Evolutionary conservation across 2,329 filamentous ascomycete species (phyloP), one percentile per base, ranked within the genome.

Genomic region (Paecilomyces niveus): DNA sequence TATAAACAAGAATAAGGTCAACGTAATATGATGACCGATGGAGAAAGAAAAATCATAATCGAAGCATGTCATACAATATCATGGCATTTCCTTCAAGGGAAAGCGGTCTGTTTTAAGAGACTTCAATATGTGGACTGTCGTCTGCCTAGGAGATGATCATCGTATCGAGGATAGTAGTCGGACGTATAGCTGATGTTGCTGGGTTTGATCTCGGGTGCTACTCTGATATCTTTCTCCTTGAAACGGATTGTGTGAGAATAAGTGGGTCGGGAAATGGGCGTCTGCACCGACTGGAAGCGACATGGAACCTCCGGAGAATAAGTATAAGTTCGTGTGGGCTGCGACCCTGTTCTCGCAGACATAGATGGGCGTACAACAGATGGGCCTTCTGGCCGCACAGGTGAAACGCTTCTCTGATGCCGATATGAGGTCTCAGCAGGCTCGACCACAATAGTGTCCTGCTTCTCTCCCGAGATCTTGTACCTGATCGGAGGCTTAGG

Each of bases 401-500:
- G 68, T 3, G 72, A 72, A 24, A 62, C 62, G 15, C 67, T 65
- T 21, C 65, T 59, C 15, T 64, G 63, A 55, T 72, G 67, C 55
- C 68, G 65, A 61, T 51, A 64, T 60, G 32, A 59, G 3, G 64
- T 63, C 22, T 57, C 59, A 49, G 55, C 61, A 21, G 67, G 63
- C 50, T 75, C 71, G 53, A 71, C 64, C 18, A 68, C 52, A 18
- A 69, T 59, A 8, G 62, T 64, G 2, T 74, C 71, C 11, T 64
- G 60, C 18, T 72, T 45, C 5, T 45, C 67, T 13, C 63, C 60
- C 21, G 67, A 58, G 32, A 72, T 65, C 59, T 66, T 72, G 63
- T 74, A 74, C 53, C 70, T 73, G 51, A 67, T 67, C 7, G 68
- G 61, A 1, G 62, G 57, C 62, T 73, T 74, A n/a, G 72, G 66